phyloP scores from a whole-genome alignment of 2,329 filamentous ascomycete species.

The Exophiala calicioides region DNA sequence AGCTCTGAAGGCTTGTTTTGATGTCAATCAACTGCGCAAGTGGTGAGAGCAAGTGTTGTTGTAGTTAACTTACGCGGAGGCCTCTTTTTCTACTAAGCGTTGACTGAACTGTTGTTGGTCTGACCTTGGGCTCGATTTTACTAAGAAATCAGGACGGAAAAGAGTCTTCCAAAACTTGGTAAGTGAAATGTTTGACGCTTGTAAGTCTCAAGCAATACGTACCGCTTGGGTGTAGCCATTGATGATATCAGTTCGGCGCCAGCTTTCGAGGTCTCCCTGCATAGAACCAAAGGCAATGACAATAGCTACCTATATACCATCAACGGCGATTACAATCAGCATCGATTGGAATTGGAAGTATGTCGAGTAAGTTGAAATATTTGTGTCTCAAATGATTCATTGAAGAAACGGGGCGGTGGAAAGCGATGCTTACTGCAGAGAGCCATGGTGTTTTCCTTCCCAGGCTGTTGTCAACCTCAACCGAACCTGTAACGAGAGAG shows the following conservation, averaged over 20 bases:
- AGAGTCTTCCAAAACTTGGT: no score
- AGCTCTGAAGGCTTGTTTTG: slow-evolving; percentile 7
- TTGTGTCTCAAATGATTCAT: neutral
- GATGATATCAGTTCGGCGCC: slow-evolving; percentile 4
- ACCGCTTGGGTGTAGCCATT: slow-evolving; percentile 3
- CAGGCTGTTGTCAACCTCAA: slow-evolving; percentile 13
- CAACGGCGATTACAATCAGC: no score
- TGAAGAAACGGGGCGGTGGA: neutral
- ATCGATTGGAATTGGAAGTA: no score
- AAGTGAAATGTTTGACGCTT: no score
- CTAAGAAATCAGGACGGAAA: no score
- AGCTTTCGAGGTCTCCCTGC: neutral
- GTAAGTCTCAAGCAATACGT: slow-evolving; percentile 1
- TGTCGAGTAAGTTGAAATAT: no score
- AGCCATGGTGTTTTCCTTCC: slow-evolving; percentile 2
- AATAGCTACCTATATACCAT: slow-evolving; percentile 10
- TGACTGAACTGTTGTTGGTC: no score
- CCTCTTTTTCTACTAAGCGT: no score
- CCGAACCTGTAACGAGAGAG: neutral
- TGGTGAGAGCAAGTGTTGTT: no score
- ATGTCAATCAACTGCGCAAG: no score
- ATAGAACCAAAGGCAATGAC: slow-evolving; percentile 4
- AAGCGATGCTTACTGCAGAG: slow-evolving; percentile 5
- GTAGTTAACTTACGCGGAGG: no score
- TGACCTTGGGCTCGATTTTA: no score